phyloP scores from a whole-genome alignment of 257 asterid species.

The Capsicum chinense region DNA sequence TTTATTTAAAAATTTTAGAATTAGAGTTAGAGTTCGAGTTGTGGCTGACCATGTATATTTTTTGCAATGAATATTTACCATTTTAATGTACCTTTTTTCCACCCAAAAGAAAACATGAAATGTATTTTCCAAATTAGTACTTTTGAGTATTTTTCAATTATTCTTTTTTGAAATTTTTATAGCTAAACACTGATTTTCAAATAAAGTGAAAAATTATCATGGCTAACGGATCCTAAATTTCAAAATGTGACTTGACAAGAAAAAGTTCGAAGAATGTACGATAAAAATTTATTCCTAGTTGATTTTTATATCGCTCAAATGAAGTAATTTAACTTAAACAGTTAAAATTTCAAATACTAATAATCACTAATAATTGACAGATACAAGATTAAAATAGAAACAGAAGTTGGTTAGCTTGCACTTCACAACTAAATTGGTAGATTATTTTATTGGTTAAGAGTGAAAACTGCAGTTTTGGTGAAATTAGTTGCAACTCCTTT shows the following conservation, averaged over 20 bases:
- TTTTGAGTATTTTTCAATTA: too few relatives aligned
- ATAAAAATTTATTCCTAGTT: not conserved
- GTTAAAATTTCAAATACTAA: not conserved
- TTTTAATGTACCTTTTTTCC: too few relatives aligned
- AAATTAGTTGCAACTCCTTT: slow-evolving; percentile 58
- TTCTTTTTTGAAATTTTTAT: too few relatives aligned
- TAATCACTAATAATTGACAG: not conserved
- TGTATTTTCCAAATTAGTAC: too few relatives aligned
- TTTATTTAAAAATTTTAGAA: too few relatives aligned
- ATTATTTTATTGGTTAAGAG: slow-evolving; percentile 38
- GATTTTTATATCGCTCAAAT: not conserved
- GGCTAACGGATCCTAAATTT: not conserved
- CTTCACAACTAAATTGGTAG: slow-evolving; percentile 44
- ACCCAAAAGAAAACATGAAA: too few relatives aligned
- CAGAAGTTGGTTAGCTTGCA: slow-evolving; percentile 28
- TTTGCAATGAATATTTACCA: too few relatives aligned
- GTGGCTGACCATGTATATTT: too few relatives aligned
- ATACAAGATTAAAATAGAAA: not conserved
- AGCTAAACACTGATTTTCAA: too few relatives aligned
- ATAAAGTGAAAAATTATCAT: too few relatives aligned
- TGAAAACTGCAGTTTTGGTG: slow-evolving; percentile 40
- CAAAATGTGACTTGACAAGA: not conserved
- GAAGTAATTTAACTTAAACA: not conserved
- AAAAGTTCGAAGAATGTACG: too few relatives aligned
- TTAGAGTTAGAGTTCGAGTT: too few relatives aligned